Evolutionary conservation across 2,329 filamentous ascomycete genomes (phyloP).

Genomic region (Aspergillus persii): DNA sequence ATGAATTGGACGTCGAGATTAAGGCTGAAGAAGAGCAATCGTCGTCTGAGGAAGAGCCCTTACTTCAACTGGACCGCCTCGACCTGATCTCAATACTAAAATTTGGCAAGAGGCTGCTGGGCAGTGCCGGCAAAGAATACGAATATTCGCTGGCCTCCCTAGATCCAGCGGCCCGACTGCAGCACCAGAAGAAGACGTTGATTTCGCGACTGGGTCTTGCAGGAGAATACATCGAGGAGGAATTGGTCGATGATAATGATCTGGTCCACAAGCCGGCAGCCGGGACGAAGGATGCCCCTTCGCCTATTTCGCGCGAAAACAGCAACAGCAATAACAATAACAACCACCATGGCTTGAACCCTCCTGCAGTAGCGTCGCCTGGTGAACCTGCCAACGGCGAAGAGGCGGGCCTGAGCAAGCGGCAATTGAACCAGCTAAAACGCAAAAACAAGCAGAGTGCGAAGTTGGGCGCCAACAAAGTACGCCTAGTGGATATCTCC

Average conservation of each 20-base stretch:
- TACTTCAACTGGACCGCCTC: conserved; percentile 70
- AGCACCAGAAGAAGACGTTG: conserved; percentile 86
- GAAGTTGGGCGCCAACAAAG: conserved; percentile 85
- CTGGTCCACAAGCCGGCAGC: conserved; percentile 48
- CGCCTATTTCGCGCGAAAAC: conserved; percentile 42
- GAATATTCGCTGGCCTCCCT: conserved; percentile 81
- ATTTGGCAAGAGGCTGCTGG: conserved; percentile 78
- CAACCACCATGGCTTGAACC: conserved; percentile 17
- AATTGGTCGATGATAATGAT: conserved; percentile 67
- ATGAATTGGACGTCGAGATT: conserved; percentile 38
- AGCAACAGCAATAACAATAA: conserved; percentile 40
- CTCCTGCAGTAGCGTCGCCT: conserved; percentile 47
- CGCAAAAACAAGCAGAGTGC: conserved; percentile 88
- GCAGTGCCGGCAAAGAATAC: conserved; percentile 75
- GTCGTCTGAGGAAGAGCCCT: conserved; percentile 51
- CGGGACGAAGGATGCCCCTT: conserved; percentile 52
- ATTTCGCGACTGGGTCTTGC: conserved; percentile 77
- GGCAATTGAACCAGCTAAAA: conserved; percentile 92
- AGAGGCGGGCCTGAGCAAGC: conserved; percentile 76
- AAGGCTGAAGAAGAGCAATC: conserved; percentile 33
- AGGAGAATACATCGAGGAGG: conserved; percentile 81
- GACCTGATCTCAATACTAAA: conserved; percentile 78
- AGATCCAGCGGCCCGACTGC: conserved; percentile 75
- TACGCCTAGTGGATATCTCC: conserved; percentile 84
- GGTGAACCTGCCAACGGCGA: conserved; percentile 55